phyloP scores from a whole-genome alignment of 345 rosid species.

The Eucalyptus rudis region DNA sequence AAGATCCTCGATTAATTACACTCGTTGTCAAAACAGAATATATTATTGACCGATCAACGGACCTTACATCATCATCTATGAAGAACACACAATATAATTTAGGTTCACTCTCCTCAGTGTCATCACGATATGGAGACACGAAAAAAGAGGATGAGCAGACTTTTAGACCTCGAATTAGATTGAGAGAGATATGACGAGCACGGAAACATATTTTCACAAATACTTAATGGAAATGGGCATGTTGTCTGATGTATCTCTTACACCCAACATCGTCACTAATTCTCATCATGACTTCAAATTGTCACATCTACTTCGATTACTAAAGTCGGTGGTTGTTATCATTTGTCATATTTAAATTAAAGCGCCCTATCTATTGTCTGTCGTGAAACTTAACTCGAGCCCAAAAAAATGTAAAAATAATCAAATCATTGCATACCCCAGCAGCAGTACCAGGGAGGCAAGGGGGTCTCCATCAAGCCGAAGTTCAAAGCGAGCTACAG shows the following conservation, averaged over 20 bases:
- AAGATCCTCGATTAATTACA: fast-evolving
- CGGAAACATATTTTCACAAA: neutral
- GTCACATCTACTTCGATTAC: neutral
- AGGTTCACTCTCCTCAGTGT: neutral
- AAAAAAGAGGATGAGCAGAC: fast-evolving
- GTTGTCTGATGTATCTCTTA: neutral
- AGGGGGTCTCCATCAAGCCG: neutral
- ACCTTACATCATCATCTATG: fast-evolving
- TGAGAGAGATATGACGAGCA: neutral
- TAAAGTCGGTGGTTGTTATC: neutral
- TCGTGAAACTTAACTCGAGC: neutral
- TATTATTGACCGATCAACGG: fast-evolving
- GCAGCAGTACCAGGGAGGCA: neutral
- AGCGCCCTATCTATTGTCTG: neutral
- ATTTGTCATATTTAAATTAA: neutral
- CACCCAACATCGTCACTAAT: neutral
- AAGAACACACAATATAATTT: neutral
- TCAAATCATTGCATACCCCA: neutral
- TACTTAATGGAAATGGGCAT: neutral
- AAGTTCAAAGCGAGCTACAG: neutral
- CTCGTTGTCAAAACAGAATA: fast-evolving
- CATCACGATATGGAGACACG: neutral
- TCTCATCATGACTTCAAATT: fast-evolving
- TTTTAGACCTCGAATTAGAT: neutral
- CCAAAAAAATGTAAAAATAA: neutral